Conservation (phyloP, 768 basidiomycete genomes). For the Pleurotus giganteus region DNA sequence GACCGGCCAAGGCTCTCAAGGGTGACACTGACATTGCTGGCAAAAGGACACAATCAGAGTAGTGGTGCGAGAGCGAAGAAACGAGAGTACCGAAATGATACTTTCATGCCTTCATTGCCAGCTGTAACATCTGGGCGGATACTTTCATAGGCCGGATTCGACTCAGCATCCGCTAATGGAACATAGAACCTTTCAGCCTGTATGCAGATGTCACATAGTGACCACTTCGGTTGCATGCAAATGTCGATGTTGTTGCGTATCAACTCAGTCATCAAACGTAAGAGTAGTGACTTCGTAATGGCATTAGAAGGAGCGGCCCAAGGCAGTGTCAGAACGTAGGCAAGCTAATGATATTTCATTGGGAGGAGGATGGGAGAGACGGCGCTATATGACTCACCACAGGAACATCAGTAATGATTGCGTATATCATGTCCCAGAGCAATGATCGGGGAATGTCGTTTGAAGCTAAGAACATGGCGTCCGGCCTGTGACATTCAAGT, state of each 20-base stretch:
- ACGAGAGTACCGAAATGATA: constrained; percentile 20
- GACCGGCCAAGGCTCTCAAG: neutral
- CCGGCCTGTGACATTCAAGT: constrained; percentile 27
- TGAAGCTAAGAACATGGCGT: constrained; percentile 26
- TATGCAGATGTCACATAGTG: constrained; percentile 13
- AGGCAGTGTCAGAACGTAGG: constrained; percentile 19
- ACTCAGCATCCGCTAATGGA: constrained; percentile 10
- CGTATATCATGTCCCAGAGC: constrained; percentile 34
- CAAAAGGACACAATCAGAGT: constrained; percentile 14
- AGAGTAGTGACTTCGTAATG: constrained; percentile 29
- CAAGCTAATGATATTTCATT: constrained; percentile 17
- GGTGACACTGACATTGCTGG: constrained; percentile 13
- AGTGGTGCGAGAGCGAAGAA: neutral
- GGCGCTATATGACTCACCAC: constrained; percentile 26
- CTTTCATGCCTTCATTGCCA: constrained; percentile 20
- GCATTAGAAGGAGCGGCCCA: constrained; percentile 25
- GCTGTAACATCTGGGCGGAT: constrained; percentile 12
- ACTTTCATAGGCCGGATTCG: neutral
- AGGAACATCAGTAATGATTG: constrained; percentile 28
- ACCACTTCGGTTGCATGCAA: constrained; percentile 1
- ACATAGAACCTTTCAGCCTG: constrained; percentile 21
- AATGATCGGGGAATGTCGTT: constrained; percentile 30
- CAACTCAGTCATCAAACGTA: constrained; percentile 29
- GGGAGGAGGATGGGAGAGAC: neutral
- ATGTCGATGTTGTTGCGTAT: constrained; percentile 14